These are phyloP conservation scores for Alternaria atra DNA, from an alignment of 2,329 filamentous ascomycete species.

Conservation along the genomic window DNA sequence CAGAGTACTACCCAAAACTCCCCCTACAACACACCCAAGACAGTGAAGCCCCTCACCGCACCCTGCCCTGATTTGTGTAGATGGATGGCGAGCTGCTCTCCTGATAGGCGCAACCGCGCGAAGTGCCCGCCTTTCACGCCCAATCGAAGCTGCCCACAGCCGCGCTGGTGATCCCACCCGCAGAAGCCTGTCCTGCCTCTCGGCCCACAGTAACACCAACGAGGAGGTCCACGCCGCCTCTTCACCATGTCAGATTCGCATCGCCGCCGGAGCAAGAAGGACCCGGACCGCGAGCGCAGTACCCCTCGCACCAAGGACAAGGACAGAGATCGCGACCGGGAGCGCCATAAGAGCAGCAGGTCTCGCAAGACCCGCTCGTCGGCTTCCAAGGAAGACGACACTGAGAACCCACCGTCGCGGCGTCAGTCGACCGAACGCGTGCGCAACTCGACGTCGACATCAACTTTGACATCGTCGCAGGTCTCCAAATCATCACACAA, in stretches of 20 bases:
- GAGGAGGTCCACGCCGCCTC: conserved; percentile 27
- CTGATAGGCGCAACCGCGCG: conserved; percentile 45
- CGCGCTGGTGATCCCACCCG: conserved; percentile 39
- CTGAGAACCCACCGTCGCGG: conserved; percentile 28
- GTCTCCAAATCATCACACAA: conserved; percentile 42
- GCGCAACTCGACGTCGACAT: conserved; percentile 36
- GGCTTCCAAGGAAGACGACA: conserved; percentile 37
- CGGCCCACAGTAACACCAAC: conserved; percentile 32
- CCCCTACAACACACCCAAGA: conserved; percentile 18
- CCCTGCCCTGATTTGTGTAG: conserved; percentile 22
- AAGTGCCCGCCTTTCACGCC: conserved; percentile 31
- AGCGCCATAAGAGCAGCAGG: conserved; percentile 39
- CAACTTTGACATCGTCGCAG: conserved; percentile 27
- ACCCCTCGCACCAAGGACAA: conserved; percentile 38
- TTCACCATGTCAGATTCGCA: conserved; percentile 44
- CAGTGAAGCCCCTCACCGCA: conserved; percentile 15
- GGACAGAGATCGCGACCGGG: conserved; percentile 31
- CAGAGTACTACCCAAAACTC: conserved; percentile 26
- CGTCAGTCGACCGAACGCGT: conserved; percentile 39
- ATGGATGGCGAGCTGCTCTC: conserved; percentile 40
- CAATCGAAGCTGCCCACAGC: conserved; percentile 42
- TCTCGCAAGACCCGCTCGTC: conserved; percentile 45
- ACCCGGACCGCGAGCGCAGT: conserved; percentile 36
- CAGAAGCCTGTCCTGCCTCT: conserved; percentile 24
- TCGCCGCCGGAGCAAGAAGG: conserved; percentile 50